Percentiles rank a stretch among this genome's conserved stretches.
These are phyloP conservation scores for Hypoxylon sp. DNA, from an alignment of 2,329 filamentous ascomycete species.

Conservation along the genomic window DNA sequence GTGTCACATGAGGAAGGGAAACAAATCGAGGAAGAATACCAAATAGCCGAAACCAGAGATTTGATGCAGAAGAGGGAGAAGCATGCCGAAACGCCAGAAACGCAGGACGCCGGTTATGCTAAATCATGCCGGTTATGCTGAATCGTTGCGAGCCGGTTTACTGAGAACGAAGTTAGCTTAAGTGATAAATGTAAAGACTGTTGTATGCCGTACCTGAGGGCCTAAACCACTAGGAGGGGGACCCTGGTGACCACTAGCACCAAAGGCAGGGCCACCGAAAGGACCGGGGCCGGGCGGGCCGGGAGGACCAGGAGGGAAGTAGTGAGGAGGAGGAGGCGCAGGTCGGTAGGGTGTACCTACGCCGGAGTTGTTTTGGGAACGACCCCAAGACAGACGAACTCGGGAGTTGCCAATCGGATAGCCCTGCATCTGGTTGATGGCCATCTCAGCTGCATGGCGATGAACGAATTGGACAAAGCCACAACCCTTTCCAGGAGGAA, in stretches of 20 bases:
- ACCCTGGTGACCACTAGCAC: conserved; percentile 50
- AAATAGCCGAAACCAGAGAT: conserved; percentile 51
- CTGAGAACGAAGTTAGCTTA: conserved; percentile 41
- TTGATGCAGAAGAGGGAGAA: conserved; percentile 50
- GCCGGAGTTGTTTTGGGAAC: conserved; percentile 98
- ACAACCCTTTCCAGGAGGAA: conserved; percentile 98
- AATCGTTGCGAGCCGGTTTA: conserved; percentile 46
- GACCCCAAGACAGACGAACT: conserved; percentile 96
- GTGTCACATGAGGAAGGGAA: conserved; percentile 32
- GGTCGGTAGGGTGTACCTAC: conserved; percentile 97
- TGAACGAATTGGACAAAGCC: conserved; percentile 99
- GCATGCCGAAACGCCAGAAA: conserved; percentile 55
- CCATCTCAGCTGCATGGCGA: conserved; percentile 98
- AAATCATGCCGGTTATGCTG: conserved; percentile 51
- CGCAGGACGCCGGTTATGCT: conserved; percentile 56
- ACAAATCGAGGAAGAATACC: conserved; percentile 45
- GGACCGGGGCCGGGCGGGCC: conserved; percentile 52
- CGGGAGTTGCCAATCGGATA: conserved; percentile 99
- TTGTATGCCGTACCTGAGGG: conserved; percentile 51
- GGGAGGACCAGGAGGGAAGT: conserved; percentile 53
- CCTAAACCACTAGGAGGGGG: conserved; percentile 53
- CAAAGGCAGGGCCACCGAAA: conserved; percentile 50
- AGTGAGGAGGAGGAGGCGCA: conserved; percentile 71
- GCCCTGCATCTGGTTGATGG: conserved; percentile 99
- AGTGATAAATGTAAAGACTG: background rate